A percentile compares a stretch with the other conserved stretches of the same genome.
These are phyloP conservation scores for Iris macrosiphon DNA, from an alignment of 106 monocot genomes.

Conservation along the genomic window DNA sequence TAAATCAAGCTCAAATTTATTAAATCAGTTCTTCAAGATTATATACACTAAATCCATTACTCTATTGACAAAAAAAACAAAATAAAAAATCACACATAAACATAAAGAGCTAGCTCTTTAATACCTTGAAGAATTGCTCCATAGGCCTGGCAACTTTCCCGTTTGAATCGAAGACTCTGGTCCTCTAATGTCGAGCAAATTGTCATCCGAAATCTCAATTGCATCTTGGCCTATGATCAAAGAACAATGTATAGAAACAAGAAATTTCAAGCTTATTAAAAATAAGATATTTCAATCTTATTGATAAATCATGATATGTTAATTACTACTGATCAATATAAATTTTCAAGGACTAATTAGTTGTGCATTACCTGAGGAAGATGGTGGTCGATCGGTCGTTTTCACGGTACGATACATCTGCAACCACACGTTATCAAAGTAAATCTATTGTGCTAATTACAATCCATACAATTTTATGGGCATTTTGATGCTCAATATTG, in stretches of 20 bases:
- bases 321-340: too few species aligned
- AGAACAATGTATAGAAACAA: not conserved
- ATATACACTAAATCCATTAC: too few species aligned
- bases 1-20: too few species aligned
- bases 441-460: too few species aligned
- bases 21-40: too few species aligned
- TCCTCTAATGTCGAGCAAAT: constrained; percentile 30
- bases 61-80: too few species aligned
- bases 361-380: constrained; percentile 31
- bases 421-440: constrained; percentile 9
- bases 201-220: constrained; percentile 68
- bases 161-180: constrained; percentile 29
- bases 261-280: too few species aligned
- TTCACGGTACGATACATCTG: constrained; percentile 92
- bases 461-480: too few species aligned
- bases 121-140: constrained; percentile 78
- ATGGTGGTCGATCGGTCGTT: constrained; percentile 60
- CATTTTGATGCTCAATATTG: not conserved
- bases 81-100: too few species aligned
- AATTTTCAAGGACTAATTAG: too few species aligned
- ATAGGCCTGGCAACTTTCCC: constrained; percentile 22
- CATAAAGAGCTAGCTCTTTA: not conserved
- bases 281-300: too few species aligned
- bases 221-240: constrained; percentile 39
- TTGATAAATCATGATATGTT: too few species aligned